phyloP scores from a whole-genome alignment of 2,329 filamentous ascomycete genomes.

The Blastomyces percursus region DNA sequence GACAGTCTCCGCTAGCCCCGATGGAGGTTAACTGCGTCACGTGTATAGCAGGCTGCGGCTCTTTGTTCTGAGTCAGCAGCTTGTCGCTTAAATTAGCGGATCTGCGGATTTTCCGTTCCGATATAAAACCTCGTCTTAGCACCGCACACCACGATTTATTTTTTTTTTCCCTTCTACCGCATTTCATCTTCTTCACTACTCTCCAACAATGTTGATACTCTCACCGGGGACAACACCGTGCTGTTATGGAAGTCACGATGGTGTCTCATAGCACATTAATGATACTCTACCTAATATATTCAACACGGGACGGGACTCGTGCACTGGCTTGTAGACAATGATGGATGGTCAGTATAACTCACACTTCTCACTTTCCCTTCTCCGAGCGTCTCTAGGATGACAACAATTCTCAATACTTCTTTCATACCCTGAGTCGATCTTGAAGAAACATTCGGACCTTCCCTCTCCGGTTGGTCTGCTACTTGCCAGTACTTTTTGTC shows the following conservation, averaged over 20 bases:
- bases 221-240: neutral
- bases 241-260: neutral
- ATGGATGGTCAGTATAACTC: neutral
- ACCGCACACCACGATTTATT: neutral
- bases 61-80: conserved; percentile 3
- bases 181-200: neutral
- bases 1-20: conserved; percentile 10
- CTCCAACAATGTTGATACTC: neutral
- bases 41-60: conserved; percentile 8
- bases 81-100: conserved; percentile 12
- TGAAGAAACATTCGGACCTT: conserved; percentile 53
- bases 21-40: conserved; percentile 6
- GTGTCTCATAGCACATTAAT: neutral
- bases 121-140: neutral
- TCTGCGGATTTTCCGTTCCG: conserved; percentile 3
- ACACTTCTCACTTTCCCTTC: neutral
- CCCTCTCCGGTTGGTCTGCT: conserved; percentile 55
- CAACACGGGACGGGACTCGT: neutral
- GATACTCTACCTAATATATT: neutral
- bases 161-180: conserved; percentile 14
- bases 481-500: conserved; percentile 62
- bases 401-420: conserved; percentile 48
- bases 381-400: conserved; percentile 42
- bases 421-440: conserved; percentile 55
- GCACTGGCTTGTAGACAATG: neutral